These are phyloP conservation scores for Fusarium temperatum DNA, from an alignment of 2,329 filamentous ascomycete genomes.

Conservation along the genomic window DNA sequence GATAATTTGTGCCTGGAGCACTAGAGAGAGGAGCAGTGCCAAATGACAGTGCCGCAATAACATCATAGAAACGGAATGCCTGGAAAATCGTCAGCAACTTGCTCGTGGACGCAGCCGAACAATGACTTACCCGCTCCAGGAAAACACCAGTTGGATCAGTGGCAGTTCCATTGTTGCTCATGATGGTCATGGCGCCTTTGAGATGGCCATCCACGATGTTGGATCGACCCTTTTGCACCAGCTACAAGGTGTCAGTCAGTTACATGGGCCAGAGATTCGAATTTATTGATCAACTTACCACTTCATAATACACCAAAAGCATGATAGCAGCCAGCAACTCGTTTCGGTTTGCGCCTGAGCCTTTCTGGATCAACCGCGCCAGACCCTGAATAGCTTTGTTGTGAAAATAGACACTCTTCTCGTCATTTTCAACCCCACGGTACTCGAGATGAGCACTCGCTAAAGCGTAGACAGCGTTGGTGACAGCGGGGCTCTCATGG, in stretches of 20 bases:
- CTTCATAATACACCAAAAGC: conserved; percentile 70
- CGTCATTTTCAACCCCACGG: conserved; percentile 60
- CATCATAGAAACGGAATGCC: conserved; percentile 73
- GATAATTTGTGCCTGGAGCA: conserved; percentile 56
- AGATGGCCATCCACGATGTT: conserved; percentile 70
- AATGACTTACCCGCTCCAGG: conserved; percentile 62
- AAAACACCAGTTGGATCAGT: conserved; percentile 64
- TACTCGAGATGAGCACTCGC: conserved; percentile 85
- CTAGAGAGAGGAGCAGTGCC: conserved; percentile 65
- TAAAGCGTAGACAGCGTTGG: conserved; percentile 86
- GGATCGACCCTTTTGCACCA: conserved; percentile 67
- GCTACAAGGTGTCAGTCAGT: conserved; percentile 49
- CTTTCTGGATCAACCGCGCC: conserved; percentile 64
- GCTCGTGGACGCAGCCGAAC: neutral
- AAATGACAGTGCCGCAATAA: conserved; percentile 70
- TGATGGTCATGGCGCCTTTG: conserved; percentile 69
- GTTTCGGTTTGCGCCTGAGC: conserved; percentile 59
- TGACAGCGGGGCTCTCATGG: conserved; percentile 66
- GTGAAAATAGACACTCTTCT: conserved; percentile 68
- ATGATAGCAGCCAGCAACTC: conserved; percentile 70
- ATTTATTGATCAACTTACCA: conserved; percentile 54
- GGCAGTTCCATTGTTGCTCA: conserved; percentile 58
- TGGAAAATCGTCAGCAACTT: conserved; percentile 40
- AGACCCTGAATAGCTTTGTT: conserved; percentile 67
- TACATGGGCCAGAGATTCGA: neutral